Evolutionary conservation across 768 basidiomycete genomes (phyloP).

Genomic region (Phylloporus sp.): DNA sequence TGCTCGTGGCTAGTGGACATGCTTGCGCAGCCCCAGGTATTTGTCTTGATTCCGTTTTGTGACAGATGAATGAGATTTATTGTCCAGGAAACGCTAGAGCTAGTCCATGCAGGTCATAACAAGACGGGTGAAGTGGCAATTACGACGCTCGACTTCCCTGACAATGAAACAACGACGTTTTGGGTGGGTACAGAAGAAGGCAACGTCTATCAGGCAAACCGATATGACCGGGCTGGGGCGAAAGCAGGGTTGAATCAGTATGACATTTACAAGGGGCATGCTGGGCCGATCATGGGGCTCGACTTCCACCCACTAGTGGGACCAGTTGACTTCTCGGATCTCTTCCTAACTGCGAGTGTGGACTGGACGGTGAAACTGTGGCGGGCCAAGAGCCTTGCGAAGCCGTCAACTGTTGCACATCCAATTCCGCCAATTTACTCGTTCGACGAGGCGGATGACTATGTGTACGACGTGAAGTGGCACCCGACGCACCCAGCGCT

Average conservation of each 20-base stretch:
- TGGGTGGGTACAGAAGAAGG: constrained; percentile 99
- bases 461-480: constrained; percentile 99
- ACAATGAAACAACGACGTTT: constrained; percentile 95
- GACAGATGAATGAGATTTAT: background rate
- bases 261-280: constrained; percentile 90
- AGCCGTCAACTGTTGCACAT: constrained; percentile 57
- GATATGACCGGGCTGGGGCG: constrained; percentile 93
- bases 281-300: constrained; percentile 90
- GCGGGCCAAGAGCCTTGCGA: constrained; percentile 76
- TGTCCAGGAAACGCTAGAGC: constrained; percentile 84
- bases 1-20: constrained; percentile 99
- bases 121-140: constrained; percentile 97
- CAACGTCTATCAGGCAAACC: constrained; percentile 92
- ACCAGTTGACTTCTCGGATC: constrained; percentile 90
- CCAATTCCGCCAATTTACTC: constrained; percentile 77
- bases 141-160: constrained; percentile 90
- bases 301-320: constrained; percentile 93
- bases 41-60: background rate
- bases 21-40: constrained; percentile 95
- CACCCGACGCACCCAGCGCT: constrained; percentile 93
- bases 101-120: constrained; percentile 85
- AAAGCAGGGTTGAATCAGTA: constrained; percentile 94
- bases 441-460: constrained; percentile 97
- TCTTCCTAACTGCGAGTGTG: constrained; percentile 89
- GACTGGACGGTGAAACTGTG: constrained; percentile 99